Base-by-base conservation (phyloP, 2,329 filamentous ascomycete genomes). In the Mariannaea elegans region DNA sequence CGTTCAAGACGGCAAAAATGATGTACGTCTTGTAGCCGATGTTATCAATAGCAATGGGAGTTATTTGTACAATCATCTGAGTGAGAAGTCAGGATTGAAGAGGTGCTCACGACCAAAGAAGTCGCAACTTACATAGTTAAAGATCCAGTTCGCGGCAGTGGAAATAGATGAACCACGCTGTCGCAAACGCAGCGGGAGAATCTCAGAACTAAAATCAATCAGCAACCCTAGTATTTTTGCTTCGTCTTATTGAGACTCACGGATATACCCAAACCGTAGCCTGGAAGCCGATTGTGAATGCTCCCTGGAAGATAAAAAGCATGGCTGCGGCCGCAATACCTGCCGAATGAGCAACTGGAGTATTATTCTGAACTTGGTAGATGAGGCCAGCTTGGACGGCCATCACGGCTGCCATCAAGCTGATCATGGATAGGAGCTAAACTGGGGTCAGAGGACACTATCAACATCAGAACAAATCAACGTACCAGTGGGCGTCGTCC, bases 1-100 rank as follows among this genome's bases (percentile, higher is more conserved):
- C 19, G 23, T 67, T 67, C 2, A 84, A 77, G 7, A 80, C 76
- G 3, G 82, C 81, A 69, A 84, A 88, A 60, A 79, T 80, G 53
- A 78, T 75, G 1, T 78, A 88, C 4, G 81, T 81, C 16, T 80
- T 80, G 67, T 77, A 84, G 12, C 74, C 76, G 7, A 78, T 86
- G 19, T 83, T 81, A 7, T 65, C 59, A 23, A 66, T 66, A 1
- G 64, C 64, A 7, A 66, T 64, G 2, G 64, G 64, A 4, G 64
- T 66, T n/a, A 66, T 66, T 42, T 66, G 64, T 1, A 66, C 64
- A 13, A 57, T 55, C 60, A 62, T 64, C 62, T 60, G 1, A n/a
- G 12, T 12, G 1, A 4, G 1, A 6, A 7, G 3, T 5, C 0
- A 31, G 14, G 48, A 3, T 51, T 12, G 2, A 14, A 16, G 27